Evolutionary conservation across 192 early-diverging fungal species (phyloP).

Genomic region (Backusella westeae): DNA sequence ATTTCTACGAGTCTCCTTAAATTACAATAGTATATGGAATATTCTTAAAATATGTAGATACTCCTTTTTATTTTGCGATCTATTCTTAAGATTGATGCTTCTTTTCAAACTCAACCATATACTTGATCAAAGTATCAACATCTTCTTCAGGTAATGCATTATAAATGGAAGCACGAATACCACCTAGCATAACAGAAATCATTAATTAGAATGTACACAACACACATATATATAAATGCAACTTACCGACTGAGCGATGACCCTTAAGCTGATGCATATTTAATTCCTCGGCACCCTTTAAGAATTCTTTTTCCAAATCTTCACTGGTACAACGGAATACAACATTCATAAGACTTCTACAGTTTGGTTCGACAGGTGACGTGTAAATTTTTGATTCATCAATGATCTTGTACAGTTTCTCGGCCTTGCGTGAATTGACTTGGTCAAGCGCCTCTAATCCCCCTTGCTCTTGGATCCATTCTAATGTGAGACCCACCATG

Average conservation of each 20-base stretch:
- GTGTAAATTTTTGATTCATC: slow-evolving; percentile 67
- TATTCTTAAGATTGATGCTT: slow-evolving; percentile 29
- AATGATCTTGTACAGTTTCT: slow-evolving; percentile 66
- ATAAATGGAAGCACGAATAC: slow-evolving; percentile 90
- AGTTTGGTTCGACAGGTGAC: slow-evolving; percentile 60
- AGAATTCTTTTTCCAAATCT: slow-evolving; percentile 79
- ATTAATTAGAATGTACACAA: background rate
- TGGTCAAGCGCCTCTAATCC: slow-evolving; percentile 67
- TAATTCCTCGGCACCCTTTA: slow-evolving; percentile 72
- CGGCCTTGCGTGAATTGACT: slow-evolving; percentile 70
- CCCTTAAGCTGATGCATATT: slow-evolving; percentile 92
- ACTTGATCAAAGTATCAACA: slow-evolving; percentile 73
- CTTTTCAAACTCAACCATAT: slow-evolving; percentile 82
- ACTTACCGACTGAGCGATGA: slow-evolving; percentile 84
- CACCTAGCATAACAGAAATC: slow-evolving; percentile 36
- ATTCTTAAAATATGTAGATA: background rate
- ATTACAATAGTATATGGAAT: background rate
- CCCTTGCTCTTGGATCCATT: slow-evolving; percentile 70
- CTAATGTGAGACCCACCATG: slow-evolving; percentile 85
- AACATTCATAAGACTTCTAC: slow-evolving; percentile 88
- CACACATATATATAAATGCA: background rate
- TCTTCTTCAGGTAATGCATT: slow-evolving; percentile 90
- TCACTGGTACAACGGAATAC: slow-evolving; percentile 73
- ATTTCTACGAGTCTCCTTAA: background rate
- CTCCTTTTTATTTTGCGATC: background rate